Evolutionary conservation across 2,329 filamentous ascomycete species (phyloP), one percentile per base, ranked within the genome.

Genomic region (Cytospora chrysosperma): DNA sequence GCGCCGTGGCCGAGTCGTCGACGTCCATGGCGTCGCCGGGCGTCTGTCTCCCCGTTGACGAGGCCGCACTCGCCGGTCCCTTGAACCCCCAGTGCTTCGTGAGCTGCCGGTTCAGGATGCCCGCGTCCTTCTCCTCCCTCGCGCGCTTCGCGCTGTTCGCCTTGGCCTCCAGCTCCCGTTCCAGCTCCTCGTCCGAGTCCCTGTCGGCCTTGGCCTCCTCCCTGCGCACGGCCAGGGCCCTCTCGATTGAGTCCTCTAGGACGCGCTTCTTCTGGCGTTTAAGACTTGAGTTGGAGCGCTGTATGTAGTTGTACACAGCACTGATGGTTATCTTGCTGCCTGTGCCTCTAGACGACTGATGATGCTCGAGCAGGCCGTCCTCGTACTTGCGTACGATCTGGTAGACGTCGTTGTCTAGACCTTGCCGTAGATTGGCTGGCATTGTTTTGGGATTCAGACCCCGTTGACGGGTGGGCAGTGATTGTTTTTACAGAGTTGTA

Each of bases 241-340:
- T 83, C 66, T 96, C 92, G 67, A 98, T 92, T 40, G 90, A 89
- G 67, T 95, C 91, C 74, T 97, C 91, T 1, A 98, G 78, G 0
- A 89, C 81, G 65, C 88, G 88, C 75, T 95, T 96, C 47, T 92
- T 92, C 68, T 90, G 87, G 26, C 95, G 83, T 67, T 91, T 92
- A 26, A 98, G 77, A 69, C 90, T 93, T 0, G 93, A 96, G 74
- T 97, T 97, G 17, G 93, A 97, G 57, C 81, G 79, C 69, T 93
- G 91, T 66, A 98, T 92, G 64, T 85, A 86, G 47, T 93, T 88
- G 73, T 95, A 97, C 1, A 96, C 84, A 2, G 79, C 76, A 2
- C 82, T 76, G 4, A 89, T 79, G 1, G 85, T 87, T 8, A 90
- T 77, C 75, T 61, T 64, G 30, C 63, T 70, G 30, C 55, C 65